These are phyloP conservation scores for Choanephora cucurbitarum DNA, from an alignment of 371 early-diverging fungal species.

Conservation along the genomic window DNA sequence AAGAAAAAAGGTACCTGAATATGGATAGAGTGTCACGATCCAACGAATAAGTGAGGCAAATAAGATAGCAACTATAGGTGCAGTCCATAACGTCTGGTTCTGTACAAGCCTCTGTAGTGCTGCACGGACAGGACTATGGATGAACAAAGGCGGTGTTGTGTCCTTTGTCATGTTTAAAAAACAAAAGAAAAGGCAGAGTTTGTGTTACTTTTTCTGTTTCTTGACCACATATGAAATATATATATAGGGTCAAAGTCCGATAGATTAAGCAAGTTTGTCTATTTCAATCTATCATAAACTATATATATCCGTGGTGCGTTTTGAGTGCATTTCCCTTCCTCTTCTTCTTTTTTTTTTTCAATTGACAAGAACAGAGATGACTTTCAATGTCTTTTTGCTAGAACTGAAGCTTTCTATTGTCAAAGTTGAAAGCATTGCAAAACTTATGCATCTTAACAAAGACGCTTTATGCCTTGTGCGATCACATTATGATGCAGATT, in stretches of 20 bases:
- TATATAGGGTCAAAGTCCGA: no score
- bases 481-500: background rate
- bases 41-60: slow-evolving; percentile 72
- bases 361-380: background rate
- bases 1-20: slow-evolving; percentile 67
- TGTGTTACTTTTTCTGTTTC: background rate
- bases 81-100: slow-evolving; percentile 42
- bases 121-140: slow-evolving; percentile 23
- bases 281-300: no score
- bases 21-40: slow-evolving; percentile 69
- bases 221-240: no score
- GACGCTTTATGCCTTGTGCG: background rate
- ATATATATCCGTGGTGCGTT: no score
- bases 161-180: slow-evolving; percentile 13
- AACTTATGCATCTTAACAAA: background rate
- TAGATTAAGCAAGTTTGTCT: background rate
- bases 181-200: background rate
- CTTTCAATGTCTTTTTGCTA: background rate
- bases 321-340: background rate
- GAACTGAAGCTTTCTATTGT: background rate
- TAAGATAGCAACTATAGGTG: slow-evolving; percentile 45
- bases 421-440: background rate
- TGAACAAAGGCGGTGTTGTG: slow-evolving; percentile 20
- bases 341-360: background rate
- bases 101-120: slow-evolving; percentile 24